Percentiles rank a stretch among this genome's conserved stretches.
Conservation (phyloP, 202 grass and related monocot species). For the Cymbopogon flexuosus region DNA sequence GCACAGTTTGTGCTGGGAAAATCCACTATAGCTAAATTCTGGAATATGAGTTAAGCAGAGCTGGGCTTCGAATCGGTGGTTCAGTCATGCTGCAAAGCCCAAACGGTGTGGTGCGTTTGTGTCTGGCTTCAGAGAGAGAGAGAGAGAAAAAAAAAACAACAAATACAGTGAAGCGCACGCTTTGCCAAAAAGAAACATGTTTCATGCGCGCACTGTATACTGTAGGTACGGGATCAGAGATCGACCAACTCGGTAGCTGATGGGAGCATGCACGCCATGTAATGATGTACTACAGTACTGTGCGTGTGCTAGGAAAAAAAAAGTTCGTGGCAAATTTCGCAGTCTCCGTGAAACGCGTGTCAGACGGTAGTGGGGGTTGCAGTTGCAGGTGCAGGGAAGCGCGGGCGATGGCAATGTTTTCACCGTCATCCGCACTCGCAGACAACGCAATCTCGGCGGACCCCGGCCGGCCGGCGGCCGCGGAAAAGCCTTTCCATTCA, state of each 20-base stretch:
- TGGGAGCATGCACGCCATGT: neutral
- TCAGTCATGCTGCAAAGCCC: neutral
- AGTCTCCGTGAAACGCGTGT: constrained; percentile 8
- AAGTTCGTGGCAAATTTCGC: neutral
- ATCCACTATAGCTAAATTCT: neutral
- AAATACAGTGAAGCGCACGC: neutral
- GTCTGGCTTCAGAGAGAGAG: neutral
- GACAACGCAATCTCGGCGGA: constrained; percentile 32
- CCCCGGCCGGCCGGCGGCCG: neutral
- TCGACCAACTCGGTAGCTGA: neutral
- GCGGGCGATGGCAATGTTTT: neutral
- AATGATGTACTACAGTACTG: too few species aligned
- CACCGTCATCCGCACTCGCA: neutral
- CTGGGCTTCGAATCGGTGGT: neutral
- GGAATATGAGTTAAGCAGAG: neutral
- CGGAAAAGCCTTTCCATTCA: constrained; percentile 35
- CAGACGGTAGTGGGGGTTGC: neutral
- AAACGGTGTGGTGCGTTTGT: neutral
- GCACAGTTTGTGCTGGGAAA: neutral
- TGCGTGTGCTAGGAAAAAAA: neutral
- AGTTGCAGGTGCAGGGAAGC: neutral
- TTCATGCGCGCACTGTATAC: constrained; percentile 1
- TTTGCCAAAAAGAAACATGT: constrained; percentile 7
- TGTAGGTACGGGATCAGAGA: neutral
- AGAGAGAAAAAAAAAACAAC: too few species aligned